These are phyloP conservation scores for Scenedesmus sp. DNA, from an alignment of 163 green algal species.

Conservation along the genomic window DNA sequence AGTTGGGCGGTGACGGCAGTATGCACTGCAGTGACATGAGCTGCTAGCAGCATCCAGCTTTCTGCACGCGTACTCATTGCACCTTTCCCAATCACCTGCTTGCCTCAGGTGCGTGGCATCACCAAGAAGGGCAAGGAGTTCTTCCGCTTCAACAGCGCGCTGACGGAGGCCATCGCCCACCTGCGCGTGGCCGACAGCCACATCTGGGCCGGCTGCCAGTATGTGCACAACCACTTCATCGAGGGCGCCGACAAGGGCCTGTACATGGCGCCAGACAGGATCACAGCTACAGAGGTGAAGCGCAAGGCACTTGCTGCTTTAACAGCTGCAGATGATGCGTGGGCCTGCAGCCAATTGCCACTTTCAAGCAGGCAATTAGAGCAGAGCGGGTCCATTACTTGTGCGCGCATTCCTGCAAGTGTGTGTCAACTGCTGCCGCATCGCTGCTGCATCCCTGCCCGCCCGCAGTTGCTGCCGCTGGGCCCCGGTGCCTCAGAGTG, in stretches of 20 bases:
- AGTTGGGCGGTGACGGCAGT: too few relatives aligned
- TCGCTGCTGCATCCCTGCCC: background rate
- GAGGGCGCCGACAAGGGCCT: constrained; percentile 72
- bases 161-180: constrained; percentile 70
- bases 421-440: background rate
- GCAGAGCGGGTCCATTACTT: background rate
- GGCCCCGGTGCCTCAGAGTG: constrained; percentile 33
- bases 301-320: background rate
- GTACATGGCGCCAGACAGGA: constrained; percentile 76
- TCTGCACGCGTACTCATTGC: background rate
- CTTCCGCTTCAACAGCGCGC: constrained; percentile 78
- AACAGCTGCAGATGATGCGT: background rate
- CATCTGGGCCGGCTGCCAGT: constrained; percentile 76
- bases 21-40: too few relatives aligned
- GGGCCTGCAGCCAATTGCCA: background rate
- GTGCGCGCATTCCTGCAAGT: background rate
- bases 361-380: background rate
- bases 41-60: background rate
- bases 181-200: constrained; percentile 50
- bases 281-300: constrained; percentile 74
- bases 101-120: constrained; percentile 70
- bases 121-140: constrained; percentile 88
- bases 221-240: constrained; percentile 77
- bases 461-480: constrained; percentile 67
- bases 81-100: background rate